Conservation (phyloP, 176 grass and related monocot species). For the Avena atlantica region DNA sequence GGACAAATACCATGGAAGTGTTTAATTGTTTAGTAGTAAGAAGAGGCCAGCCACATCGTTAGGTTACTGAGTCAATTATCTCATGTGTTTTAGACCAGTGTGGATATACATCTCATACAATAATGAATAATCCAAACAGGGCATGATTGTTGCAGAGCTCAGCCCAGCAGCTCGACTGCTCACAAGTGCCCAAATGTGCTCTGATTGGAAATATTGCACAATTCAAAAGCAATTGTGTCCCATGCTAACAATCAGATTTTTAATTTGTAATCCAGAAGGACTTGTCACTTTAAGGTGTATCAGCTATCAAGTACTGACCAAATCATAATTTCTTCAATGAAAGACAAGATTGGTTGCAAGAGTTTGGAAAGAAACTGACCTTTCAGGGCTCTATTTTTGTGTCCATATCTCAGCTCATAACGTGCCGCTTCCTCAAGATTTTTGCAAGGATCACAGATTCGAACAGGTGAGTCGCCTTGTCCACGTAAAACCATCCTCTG, state of each 20-base stretch:
- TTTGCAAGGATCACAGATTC: constrained; percentile 94
- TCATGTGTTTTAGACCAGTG: background rate
- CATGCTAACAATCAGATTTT: constrained; percentile 28
- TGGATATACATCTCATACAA: background rate
- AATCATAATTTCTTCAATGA: constrained; percentile 21
- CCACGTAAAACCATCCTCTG: constrained; percentile 94
- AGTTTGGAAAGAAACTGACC: constrained; percentile 45
- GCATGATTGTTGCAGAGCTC: background rate
- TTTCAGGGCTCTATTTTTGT: constrained; percentile 66
- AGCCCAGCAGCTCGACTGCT: constrained; percentile 12
- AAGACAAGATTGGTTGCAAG: constrained; percentile 18
- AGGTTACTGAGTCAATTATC: background rate
- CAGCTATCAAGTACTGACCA: constrained; percentile 9
- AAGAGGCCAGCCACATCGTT: background rate
- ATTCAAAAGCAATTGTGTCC: constrained; percentile 20
- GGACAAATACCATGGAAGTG: background rate
- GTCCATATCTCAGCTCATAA: constrained; percentile 80
- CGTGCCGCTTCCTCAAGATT: constrained; percentile 84
- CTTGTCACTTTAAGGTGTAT: constrained; percentile 21
- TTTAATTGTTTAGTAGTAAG: constrained; percentile 35
- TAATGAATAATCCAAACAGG: constrained; percentile 21
- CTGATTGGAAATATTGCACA: background rate
- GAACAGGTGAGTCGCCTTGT: constrained; percentile 85
- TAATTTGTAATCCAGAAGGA: background rate
- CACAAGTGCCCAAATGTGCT: background rate